Evolutionary conservation across 2,329 filamentous ascomycete species (phyloP), one percentile per base, ranked within the genome.

Genomic region (Dothistroma septosporum): DNA sequence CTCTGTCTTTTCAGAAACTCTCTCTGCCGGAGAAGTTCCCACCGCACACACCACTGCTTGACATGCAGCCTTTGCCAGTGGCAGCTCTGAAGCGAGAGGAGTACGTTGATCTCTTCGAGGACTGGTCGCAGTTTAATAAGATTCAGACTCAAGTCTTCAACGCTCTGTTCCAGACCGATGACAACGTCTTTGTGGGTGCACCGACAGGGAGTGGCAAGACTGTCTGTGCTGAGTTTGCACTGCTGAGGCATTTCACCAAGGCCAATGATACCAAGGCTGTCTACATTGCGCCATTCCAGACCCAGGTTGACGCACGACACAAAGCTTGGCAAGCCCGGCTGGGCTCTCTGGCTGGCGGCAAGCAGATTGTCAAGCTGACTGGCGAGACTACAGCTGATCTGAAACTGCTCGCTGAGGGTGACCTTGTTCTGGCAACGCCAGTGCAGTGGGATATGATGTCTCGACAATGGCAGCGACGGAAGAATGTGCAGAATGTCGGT

Each of bases 131-230:
- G 64, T 99, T 99, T 82, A 99, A 99, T 80, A 94, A 94, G 74
- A 90, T 99, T 12, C 95, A 99, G 76, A 97, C 94, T 0, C 94
- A 99, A 74, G 91, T 91, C 0, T 99, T 97, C 81, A 96, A 96
- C 73, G 92, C 92, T 1, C 79, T 99, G 0, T 97, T 91, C 74
- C 88, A 89, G 53, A 89, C 90, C 0, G 90, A 97, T 73, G 91
- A 97, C 69, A 97, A 95, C 70, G 92, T 97, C 22, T 91, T 99
- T 64, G 80, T 99, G 64, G 92, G 91, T 50, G 89, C 93, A n/a
- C 89, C 94, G 0, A 92, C 92, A 9, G 93, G 94, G 48, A 96
- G 91, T 73, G 94, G 94, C 61, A 99, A 99, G 82, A 97, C 94
- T 1, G 87, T 97, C 1, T 97, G 94, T 72, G 94, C 94, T 1